Base-by-base conservation (phyloP, 306 rosid species). In the Fragaria vesca region DNA sequence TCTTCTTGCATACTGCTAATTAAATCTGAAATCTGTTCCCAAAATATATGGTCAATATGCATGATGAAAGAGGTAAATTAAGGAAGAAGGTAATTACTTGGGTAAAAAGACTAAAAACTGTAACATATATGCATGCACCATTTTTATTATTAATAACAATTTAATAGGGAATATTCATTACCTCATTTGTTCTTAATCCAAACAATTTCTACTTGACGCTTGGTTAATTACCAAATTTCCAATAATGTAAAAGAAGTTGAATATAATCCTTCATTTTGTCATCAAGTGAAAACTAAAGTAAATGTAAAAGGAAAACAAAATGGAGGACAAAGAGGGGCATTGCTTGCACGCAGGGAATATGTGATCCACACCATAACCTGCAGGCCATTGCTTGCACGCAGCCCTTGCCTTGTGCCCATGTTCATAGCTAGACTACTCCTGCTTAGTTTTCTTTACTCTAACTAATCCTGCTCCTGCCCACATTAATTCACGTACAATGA, bases 1-100 rank as follows among this genome's bases (percentile, higher is more conserved):
- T 87, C 58, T 24, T 66, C 80, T 75, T 87, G 84, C 83, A 92
- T 75, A 61, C 2, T 81, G 75, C 81, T 78, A 5, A 24, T 63
- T 18, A 81, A 63, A 45, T 85, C 88, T 30, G 88, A 78, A 69
- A 85, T 48, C 88, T 84, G 63, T 21, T 57, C 52, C 32, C 38
- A 51, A 15, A 47, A n/a, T 63, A 2, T 3, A 18, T 16, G 63
- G 21, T 40, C 52, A 67, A 69, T 40, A 38, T 24, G 26, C 26
- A 24, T 1, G 34, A 66, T 7, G 7, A 66, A 38, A 32, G 42
- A 0, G 28, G 26, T 38, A 34, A 32, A 63, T 6, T 38, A 43
- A 28, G 32, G 30, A 2, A 28, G 13, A 61, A 28, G 67, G 34
- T 21, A 58, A 58, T 58, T 24, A 30, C 34, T 24, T 58, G 8